phyloP scores from a whole-genome alignment of 2,329 filamentous ascomycete genomes.

The Aspergillus fijiensis region DNA sequence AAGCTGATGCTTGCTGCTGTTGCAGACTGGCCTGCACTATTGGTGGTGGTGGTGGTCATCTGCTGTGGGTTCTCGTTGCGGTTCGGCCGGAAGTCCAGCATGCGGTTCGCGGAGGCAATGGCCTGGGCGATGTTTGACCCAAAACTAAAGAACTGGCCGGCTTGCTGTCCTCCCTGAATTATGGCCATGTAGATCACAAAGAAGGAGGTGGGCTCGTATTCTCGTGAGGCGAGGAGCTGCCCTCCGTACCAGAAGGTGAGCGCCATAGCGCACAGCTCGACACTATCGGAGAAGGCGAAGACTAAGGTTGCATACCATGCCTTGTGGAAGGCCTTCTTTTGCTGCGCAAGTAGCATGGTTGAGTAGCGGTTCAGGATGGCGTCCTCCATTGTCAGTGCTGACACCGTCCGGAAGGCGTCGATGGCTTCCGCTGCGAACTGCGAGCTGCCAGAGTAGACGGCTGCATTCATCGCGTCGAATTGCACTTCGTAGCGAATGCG shows the following conservation, averaged over 20 bases:
- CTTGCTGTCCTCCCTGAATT: constrained; percentile 65
- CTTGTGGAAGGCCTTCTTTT: constrained; percentile 59
- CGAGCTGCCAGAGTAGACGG: constrained; percentile 69
- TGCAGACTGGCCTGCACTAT: background rate
- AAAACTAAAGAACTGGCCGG: constrained; percentile 66
- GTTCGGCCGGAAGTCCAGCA: constrained; percentile 31
- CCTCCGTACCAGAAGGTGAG: constrained; percentile 61
- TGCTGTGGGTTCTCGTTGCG: constrained; percentile 17
- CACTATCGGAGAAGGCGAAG: constrained; percentile 68
- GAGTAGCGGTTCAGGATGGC: constrained; percentile 63
- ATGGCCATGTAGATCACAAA: constrained; percentile 64
- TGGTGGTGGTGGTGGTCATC: background rate
- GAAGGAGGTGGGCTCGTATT: constrained; percentile 52
- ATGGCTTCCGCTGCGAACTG: constrained; percentile 75
- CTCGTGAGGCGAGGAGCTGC: constrained; percentile 54
- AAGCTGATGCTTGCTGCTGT: background rate
- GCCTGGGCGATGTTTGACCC: constrained; percentile 54
- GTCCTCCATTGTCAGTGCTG: constrained; percentile 68
- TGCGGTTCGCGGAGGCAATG: constrained; percentile 38
- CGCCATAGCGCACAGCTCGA: constrained; percentile 63
- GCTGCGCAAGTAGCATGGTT: constrained; percentile 58
- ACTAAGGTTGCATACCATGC: constrained; percentile 63
- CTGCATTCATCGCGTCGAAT: constrained; percentile 67
- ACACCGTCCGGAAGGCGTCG: constrained; percentile 70
- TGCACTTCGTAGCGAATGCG: constrained; percentile 64